Percentiles rank a stretch among this genome's conserved stretches.
phyloP scores from a whole-genome alignment of 1,139 yeast genomes.

The Suhomyces guaymorum region DNA sequence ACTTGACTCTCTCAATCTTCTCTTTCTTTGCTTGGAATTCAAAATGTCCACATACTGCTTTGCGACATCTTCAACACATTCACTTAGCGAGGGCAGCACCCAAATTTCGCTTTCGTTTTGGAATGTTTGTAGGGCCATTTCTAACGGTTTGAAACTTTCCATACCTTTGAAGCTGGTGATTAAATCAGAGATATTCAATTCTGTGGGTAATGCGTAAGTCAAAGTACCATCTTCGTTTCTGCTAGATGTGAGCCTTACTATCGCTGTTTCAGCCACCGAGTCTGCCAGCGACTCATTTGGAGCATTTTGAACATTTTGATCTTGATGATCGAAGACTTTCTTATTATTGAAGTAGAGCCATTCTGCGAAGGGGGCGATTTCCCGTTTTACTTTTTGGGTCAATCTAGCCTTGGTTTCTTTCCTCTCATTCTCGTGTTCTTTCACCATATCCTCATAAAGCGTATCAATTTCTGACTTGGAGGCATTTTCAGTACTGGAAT shows the following conservation, averaged over 20 bases:
- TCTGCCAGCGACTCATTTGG: slow-evolving; percentile 5
- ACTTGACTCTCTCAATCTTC: slow-evolving; percentile 9
- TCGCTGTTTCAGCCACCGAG: slow-evolving; percentile 1
- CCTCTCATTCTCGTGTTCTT: slow-evolving; percentile 23
- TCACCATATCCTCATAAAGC: slow-evolving; percentile 29
- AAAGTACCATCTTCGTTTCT: slow-evolving; percentile 7
- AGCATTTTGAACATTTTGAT: slow-evolving; percentile 8
- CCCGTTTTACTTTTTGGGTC: slow-evolving; percentile 14
- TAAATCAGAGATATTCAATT: slow-evolving; percentile 1
- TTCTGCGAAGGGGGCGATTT: slow-evolving; percentile 18
- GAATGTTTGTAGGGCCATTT: slow-evolving; percentile 5
- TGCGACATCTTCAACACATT: slow-evolving; percentile 3
- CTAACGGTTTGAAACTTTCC: slow-evolving; percentile 9
- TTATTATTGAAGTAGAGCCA: slow-evolving; percentile 21
- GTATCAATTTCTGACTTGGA: slow-evolving; percentile 27
- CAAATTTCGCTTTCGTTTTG: slow-evolving; percentile 1
- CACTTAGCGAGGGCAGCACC: too few relatives aligned
- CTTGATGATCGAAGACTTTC: too few relatives aligned
- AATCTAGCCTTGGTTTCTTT: slow-evolving; percentile 15
- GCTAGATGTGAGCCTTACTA: neutral
- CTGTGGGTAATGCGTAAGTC: neutral
- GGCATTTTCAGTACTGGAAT: slow-evolving; percentile 17
- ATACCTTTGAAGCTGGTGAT: slow-evolving; percentile 3
- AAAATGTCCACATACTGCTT: slow-evolving; percentile 7
- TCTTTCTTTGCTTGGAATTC: slow-evolving; percentile 12